Evolutionary conservation across 108 stramenopile species (phyloP).

Genomic region (Bacterosira constricta): DNA sequence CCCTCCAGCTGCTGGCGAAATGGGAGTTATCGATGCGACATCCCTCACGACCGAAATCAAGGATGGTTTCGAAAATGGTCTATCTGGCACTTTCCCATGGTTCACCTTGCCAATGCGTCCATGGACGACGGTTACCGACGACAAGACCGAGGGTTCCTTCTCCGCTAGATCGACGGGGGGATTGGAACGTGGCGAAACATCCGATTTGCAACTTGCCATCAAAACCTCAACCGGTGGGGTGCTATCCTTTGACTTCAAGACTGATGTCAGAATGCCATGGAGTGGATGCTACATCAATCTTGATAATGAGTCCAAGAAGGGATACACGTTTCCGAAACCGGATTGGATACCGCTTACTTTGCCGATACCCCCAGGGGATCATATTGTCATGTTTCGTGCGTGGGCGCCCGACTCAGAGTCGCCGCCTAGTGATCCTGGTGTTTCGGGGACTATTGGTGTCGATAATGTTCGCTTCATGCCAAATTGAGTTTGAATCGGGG

Average conservation of each 20-base stretch:
- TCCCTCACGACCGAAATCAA: neutral
- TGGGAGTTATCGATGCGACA: constrained; percentile 5
- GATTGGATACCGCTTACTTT: constrained; percentile 4
- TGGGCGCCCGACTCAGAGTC: constrained; percentile 4
- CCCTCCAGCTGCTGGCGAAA: no score
- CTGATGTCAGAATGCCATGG: constrained; percentile 38
- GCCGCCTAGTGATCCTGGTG: neutral
- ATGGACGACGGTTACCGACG: constrained; percentile 16
- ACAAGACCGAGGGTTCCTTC: neutral
- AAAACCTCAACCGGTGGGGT: constrained; percentile 16
- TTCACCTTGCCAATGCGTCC: constrained; percentile 12
- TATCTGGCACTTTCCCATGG: constrained; percentile 25
- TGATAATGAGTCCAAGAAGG: constrained; percentile 14
- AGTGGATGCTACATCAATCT: constrained; percentile 33
- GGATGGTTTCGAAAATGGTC: constrained; percentile 36
- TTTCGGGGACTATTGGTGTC: constrained; percentile 6
- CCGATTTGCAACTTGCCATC: constrained; percentile 24
- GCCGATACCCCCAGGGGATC: constrained; percentile 18
- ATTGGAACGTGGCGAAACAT: constrained; percentile 3
- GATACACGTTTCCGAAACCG: constrained; percentile 19
- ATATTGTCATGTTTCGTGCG: constrained; percentile 19
- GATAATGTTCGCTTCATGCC: constrained; percentile 28
- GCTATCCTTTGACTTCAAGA: constrained; percentile 20
- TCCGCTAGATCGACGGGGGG: constrained; percentile 20
- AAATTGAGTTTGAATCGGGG: no score